Evolutionary conservation across 768 basidiomycete species (phyloP).

Genomic region (Suillus decipiens): DNA sequence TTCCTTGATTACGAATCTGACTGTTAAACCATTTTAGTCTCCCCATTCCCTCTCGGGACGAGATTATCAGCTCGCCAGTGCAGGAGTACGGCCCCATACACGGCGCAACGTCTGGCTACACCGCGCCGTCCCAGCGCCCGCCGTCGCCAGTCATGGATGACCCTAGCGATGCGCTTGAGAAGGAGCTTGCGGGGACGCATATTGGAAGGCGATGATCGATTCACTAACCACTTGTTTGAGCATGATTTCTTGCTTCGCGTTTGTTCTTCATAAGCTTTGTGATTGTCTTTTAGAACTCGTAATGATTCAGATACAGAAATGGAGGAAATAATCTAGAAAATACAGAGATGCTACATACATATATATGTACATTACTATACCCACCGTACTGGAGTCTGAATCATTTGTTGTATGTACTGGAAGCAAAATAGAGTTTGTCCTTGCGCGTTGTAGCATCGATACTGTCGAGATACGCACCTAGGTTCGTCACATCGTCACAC

Average conservation of each 20-base stretch:
- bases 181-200: conserved; percentile 79
- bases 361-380: neutral
- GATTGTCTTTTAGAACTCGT: neutral
- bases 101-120: conserved; percentile 73
- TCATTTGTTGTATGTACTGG: neutral
- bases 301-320: neutral
- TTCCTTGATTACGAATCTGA: neutral
- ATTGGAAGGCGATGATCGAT: conserved; percentile 35
- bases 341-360: neutral
- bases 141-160: conserved; percentile 81
- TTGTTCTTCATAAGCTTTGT: too few species aligned
- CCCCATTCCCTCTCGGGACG: conserved; percentile 79
- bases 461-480: too few species aligned
- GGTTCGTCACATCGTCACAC: too few species aligned
- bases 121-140: conserved; percentile 47
- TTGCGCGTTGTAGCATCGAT: too few species aligned
- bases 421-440: neutral
- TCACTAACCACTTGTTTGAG: neutral
- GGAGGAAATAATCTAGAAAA: neutral
- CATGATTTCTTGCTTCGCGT: neutral
- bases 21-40: conserved; percentile 45
- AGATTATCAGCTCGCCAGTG: conserved; percentile 77
- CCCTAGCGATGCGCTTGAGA: conserved; percentile 82
- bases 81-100: conserved; percentile 57
- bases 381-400: neutral